These are phyloP conservation scores for Scytalidium lignicola DNA, from an alignment of 2,329 filamentous ascomycete genomes.

Conservation along the genomic window DNA sequence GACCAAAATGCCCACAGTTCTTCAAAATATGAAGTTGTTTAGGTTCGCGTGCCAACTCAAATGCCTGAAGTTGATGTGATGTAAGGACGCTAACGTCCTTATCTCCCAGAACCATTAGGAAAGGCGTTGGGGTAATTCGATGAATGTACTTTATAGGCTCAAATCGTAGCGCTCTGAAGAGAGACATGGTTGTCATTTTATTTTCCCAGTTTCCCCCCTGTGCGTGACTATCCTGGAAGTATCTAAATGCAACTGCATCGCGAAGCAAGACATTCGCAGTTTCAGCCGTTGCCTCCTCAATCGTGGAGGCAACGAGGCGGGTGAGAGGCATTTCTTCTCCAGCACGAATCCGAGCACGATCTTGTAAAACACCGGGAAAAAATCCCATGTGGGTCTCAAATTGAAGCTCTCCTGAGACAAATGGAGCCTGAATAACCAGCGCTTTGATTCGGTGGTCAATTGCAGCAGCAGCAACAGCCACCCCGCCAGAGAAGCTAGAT, in stretches of 20 bases:
- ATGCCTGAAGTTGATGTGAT: slow-evolving; percentile 29
- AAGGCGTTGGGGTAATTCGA: slow-evolving; percentile 31
- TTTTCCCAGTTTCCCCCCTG: slow-evolving; percentile 28
- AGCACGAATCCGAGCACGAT: neutral
- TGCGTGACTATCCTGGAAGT: neutral
- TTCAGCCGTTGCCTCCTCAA: neutral
- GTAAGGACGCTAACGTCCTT: slow-evolving; percentile 28
- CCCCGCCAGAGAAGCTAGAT: slow-evolving; percentile 29
- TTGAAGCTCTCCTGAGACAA: slow-evolving; percentile 3
- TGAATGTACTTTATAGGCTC: slow-evolving; percentile 26
- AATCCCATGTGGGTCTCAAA: neutral
- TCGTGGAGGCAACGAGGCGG: slow-evolving; percentile 1
- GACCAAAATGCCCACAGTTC: slow-evolving; percentile 33
- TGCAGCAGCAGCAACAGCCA: slow-evolving; percentile 32
- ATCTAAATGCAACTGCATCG: neutral
- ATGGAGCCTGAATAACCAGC: slow-evolving; percentile 28
- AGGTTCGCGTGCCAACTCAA: slow-evolving; percentile 29
- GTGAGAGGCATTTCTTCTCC: neutral
- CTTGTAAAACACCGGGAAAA: neutral
- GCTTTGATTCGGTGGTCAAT: slow-evolving; percentile 32
- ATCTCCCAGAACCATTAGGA: slow-evolving; percentile 30
- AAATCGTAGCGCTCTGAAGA: slow-evolving; percentile 17
- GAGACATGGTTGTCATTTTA: slow-evolving; percentile 28
- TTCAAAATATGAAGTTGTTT: slow-evolving; percentile 31
- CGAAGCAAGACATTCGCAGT: neutral